Evolutionary conservation across 495 filamentous ascomycete species (phyloP).

Genomic region (Choiromyces venosus): DNA sequence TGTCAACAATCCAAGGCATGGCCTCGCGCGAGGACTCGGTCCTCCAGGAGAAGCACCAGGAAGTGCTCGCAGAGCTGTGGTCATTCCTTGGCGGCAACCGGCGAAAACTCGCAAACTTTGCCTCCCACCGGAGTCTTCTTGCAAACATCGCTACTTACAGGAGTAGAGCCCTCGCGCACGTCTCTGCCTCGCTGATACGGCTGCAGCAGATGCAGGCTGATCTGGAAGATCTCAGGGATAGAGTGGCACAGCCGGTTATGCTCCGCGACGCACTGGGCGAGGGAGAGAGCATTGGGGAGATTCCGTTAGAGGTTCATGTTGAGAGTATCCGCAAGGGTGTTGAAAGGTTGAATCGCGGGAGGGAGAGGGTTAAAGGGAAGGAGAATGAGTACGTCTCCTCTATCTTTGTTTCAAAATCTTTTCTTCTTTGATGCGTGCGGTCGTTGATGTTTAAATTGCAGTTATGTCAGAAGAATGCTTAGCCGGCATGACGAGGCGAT

Average conservation of each 20-base stretch:
- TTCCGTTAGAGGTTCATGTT: constrained; percentile 63
- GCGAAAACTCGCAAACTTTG: constrained; percentile 51
- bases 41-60: constrained; percentile 51
- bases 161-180: constrained; percentile 54
- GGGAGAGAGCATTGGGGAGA: constrained; percentile 41
- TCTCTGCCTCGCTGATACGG: constrained; percentile 57
- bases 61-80: constrained; percentile 58
- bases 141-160: constrained; percentile 56
- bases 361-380: constrained; percentile 52
- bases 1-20: constrained; percentile 60
- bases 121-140: constrained; percentile 55
- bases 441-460: neutral
- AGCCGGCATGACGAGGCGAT: constrained; percentile 26
- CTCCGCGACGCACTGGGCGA: constrained; percentile 41
- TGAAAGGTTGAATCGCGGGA: constrained; percentile 57
- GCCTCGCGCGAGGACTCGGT: constrained; percentile 52
- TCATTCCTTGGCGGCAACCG: constrained; percentile 63
- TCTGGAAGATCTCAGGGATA: constrained; percentile 62
- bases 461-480: constrained; percentile 21
- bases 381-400: constrained; percentile 50
- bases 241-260: constrained; percentile 58
- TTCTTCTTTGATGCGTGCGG: neutral
- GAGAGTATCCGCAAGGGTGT: constrained; percentile 63
- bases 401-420: neutral
- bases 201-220: constrained; percentile 61